phyloP scores from a whole-genome alignment of 108 stramenopile genomes.

The Fragilariopsis cylindrus region DNA sequence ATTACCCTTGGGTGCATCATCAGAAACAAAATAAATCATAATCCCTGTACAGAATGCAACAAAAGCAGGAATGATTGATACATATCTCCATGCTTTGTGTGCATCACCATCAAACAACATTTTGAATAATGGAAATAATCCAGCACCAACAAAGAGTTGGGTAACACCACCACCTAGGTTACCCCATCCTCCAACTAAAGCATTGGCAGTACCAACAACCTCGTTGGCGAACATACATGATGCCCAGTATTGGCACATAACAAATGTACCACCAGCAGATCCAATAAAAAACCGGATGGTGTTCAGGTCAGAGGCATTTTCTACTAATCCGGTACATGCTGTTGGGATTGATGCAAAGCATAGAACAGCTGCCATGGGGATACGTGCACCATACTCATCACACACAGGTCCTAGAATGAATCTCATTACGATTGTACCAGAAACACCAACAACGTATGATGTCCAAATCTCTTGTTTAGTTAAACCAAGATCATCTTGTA shows the following conservation, averaged over 20 bases:
- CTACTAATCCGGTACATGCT: conserved; percentile 53
- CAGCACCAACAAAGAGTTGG: conserved; percentile 62
- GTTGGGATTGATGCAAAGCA: conserved; percentile 43
- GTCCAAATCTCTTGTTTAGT: conserved; percentile 68
- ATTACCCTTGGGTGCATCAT: conserved; percentile 67
- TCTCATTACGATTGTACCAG: conserved; percentile 69
- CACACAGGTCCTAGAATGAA: conserved; percentile 76
- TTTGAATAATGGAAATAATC: conserved; percentile 72
- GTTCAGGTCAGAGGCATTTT: conserved; percentile 57
- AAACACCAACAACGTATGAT: conserved; percentile 65
- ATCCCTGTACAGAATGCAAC: conserved; percentile 47
- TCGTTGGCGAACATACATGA: conserved; percentile 73
- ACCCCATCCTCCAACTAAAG: conserved; percentile 84
- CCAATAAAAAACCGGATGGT: conserved; percentile 63
- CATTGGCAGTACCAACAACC: conserved; percentile 84
- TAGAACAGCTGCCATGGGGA: too few species aligned
- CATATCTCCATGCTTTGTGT: conserved; percentile 62
- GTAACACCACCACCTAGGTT: conserved; percentile 53
- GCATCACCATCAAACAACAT: conserved; percentile 31
- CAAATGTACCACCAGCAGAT: conserved; percentile 57
- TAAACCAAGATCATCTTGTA: conserved; percentile 53
- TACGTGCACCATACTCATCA: conserved; percentile 40
- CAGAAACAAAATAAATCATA: too few species aligned
- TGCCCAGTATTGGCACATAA: conserved; percentile 84
- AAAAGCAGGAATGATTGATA: conserved; percentile 79